phyloP scores from a whole-genome alignment of 768 basidiomycete species.

The Hortiboletus flavorubellus region DNA sequence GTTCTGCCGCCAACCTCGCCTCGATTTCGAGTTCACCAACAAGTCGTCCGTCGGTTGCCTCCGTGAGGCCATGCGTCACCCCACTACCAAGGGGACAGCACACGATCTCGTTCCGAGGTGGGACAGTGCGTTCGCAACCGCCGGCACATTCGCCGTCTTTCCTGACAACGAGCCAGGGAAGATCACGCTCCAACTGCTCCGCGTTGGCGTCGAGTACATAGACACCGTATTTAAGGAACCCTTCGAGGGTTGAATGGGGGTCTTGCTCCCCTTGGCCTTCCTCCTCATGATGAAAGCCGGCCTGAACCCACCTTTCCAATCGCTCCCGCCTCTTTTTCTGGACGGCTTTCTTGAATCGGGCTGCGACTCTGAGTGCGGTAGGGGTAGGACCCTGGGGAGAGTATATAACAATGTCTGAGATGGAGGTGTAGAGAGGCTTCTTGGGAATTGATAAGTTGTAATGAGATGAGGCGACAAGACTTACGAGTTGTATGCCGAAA shows the following conservation, averaged over 20 bases:
- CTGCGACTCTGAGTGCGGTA: constrained; percentile 57
- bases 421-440: constrained; percentile 78
- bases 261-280: constrained; percentile 15
- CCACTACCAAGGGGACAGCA: neutral
- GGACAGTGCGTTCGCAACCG: constrained; percentile 13
- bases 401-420: constrained; percentile 90
- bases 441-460: constrained; percentile 6
- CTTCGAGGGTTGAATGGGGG: constrained; percentile 22
- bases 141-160: constrained; percentile 27
- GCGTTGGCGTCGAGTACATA: constrained; percentile 31
- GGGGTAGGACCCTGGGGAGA: constrained; percentile 63
- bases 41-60: constrained; percentile 29
- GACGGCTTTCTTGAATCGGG: constrained; percentile 62
- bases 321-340: constrained; percentile 55
- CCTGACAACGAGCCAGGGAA: constrained; percentile 28
- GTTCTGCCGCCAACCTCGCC: constrained; percentile 9
- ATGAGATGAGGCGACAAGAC: constrained; percentile 30
- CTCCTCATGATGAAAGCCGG: constrained; percentile 10
- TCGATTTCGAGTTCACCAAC: constrained; percentile 25
- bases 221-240: constrained; percentile 31
- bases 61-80: constrained; percentile 26
- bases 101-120: neutral
- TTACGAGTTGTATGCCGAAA: constrained; percentile 85
- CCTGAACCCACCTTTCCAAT: constrained; percentile 20
- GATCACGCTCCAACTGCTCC: constrained; percentile 24